These are phyloP conservation scores for Croton laevigatus DNA, from an alignment of 441 rosid genomes.

Conservation along the genomic window DNA sequence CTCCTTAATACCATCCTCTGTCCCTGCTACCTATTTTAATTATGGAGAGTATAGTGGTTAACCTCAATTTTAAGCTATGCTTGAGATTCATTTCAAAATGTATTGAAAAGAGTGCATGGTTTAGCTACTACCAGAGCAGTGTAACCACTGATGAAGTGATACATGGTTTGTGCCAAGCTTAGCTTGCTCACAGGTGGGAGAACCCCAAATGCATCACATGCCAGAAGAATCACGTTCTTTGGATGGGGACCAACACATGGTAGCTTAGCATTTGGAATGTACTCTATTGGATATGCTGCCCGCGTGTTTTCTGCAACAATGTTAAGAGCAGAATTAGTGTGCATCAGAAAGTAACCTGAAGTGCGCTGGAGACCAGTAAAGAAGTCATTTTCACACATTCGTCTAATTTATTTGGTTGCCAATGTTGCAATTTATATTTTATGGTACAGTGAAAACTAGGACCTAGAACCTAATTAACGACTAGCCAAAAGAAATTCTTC, in stretches of 20 bases:
- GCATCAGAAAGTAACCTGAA: constrained; percentile 6
- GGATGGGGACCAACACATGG: constrained; percentile 96
- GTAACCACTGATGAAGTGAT: constrained; percentile 96
- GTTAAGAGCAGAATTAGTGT: not conserved
- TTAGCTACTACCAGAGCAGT: constrained; percentile 61
- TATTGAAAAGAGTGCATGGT: not conserved
- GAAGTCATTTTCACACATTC: not conserved
- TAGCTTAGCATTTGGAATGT: constrained; percentile 86
- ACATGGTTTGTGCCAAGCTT: constrained; percentile 85
- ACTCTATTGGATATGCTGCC: constrained; percentile 91
- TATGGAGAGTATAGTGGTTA: not conserved
- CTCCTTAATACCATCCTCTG: constrained; percentile 92
- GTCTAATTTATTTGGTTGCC: not conserved
- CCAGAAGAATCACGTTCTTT: constrained; percentile 81
- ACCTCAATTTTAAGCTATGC: not conserved
- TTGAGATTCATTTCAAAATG: not conserved
- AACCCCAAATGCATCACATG: constrained; percentile 95
- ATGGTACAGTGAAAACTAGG: not conserved
- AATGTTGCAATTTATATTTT: not conserved
- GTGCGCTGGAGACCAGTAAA: not conserved
- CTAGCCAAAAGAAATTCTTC: not conserved
- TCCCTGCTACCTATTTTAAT: constrained; percentile 69
- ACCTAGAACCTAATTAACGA: not conserved
- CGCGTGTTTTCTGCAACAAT: constrained; percentile 78
- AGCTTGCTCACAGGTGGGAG: constrained; percentile 98